phyloP scores from a whole-genome alignment of 1,284 basidiomycete species.

The Rhodotorula sp. region DNA sequence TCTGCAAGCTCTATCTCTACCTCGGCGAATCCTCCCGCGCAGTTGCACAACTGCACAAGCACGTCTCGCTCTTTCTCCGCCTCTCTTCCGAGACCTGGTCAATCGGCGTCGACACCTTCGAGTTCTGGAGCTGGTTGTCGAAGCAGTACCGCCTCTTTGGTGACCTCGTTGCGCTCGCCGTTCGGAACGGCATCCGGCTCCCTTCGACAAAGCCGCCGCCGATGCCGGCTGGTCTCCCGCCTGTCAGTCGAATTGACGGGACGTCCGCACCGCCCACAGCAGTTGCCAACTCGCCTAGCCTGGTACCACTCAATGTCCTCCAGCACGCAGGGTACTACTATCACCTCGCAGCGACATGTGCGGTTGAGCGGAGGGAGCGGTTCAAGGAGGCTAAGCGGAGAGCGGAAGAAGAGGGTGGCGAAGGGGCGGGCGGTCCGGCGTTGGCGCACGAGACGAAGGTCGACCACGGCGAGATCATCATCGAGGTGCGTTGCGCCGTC shows the following conservation, averaged over 20 bases:
- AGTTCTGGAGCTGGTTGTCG: slow-evolving; percentile 95
- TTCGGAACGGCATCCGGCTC: slow-evolving; percentile 60
- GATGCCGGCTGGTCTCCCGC: slow-evolving; percentile 22
- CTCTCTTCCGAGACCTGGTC: slow-evolving; percentile 83
- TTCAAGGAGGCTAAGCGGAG: slow-evolving; percentile 53
- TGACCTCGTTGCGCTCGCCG: slow-evolving; percentile 79
- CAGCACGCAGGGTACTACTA: slow-evolving; percentile 90
- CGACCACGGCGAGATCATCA: slow-evolving; percentile 72
- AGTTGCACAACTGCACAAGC: slow-evolving; percentile 74
- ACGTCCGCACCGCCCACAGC: slow-evolving; percentile 44
- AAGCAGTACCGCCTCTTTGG: slow-evolving; percentile 87
- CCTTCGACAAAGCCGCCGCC: slow-evolving; percentile 55
- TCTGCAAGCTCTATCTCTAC: slow-evolving; percentile 84
- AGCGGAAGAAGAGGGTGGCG: not conserved
- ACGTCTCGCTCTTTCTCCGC: slow-evolving; percentile 80
- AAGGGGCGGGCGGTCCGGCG: slow-evolving; percentile 36
- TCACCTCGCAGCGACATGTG: slow-evolving; percentile 79
- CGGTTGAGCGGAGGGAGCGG: slow-evolving; percentile 67
- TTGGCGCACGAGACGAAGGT: slow-evolving; percentile 84
- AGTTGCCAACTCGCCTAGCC: slow-evolving; percentile 26
- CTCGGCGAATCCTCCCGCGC: slow-evolving; percentile 75
- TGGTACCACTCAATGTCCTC: slow-evolving; percentile 58
- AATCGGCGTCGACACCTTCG: slow-evolving; percentile 93
- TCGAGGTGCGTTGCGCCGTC: slow-evolving; percentile 62
- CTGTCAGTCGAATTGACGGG: slow-evolving; percentile 14